Conservation (phyloP, 306 rosid species). For the Echinosophora koreensis region DNA sequence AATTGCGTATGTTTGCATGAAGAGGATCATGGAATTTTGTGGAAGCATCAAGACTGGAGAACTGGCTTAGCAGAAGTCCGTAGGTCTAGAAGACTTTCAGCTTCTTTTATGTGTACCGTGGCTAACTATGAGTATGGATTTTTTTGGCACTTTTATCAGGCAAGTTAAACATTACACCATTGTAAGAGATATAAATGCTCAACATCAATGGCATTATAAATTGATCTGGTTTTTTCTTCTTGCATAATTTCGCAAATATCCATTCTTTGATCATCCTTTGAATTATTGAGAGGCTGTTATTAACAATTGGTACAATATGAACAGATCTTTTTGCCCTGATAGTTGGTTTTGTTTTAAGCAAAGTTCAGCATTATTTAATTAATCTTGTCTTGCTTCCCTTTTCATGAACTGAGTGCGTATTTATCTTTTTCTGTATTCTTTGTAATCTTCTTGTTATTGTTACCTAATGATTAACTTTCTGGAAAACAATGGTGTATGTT, state of each 20-base stretch:
- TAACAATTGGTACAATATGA: not conserved
- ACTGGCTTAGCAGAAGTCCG: constrained; percentile 90
- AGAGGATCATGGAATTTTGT: constrained; percentile 86
- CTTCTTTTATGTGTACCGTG: constrained; percentile 81
- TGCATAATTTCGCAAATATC: constrained; percentile 5
- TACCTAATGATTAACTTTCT: constrained; percentile 22
- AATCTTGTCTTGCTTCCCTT: not conserved
- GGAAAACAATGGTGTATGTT: constrained; percentile 36
- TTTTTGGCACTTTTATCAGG: constrained; percentile 93
- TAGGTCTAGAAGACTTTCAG: constrained; percentile 82
- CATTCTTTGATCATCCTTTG: not conserved
- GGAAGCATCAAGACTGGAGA: constrained; percentile 98
- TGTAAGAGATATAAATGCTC: constrained; percentile 4
- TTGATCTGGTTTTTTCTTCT: not conserved
- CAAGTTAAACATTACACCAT: constrained; percentile 50
- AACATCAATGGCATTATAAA: not conserved
- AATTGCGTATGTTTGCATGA: constrained; percentile 84
- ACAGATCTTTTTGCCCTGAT: not conserved
- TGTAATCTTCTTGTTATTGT: not conserved
- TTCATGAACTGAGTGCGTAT: not conserved
- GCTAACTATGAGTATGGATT: constrained; percentile 92
- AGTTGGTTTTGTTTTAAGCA: not conserved
- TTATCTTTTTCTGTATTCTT: not conserved
- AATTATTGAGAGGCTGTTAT: constrained; percentile 1
- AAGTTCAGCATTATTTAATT: constrained; percentile 21